These are phyloP conservation scores for Tylopilus cervinicoccineus DNA, from an alignment of 768 basidiomycete species.

Conservation along the genomic window DNA sequence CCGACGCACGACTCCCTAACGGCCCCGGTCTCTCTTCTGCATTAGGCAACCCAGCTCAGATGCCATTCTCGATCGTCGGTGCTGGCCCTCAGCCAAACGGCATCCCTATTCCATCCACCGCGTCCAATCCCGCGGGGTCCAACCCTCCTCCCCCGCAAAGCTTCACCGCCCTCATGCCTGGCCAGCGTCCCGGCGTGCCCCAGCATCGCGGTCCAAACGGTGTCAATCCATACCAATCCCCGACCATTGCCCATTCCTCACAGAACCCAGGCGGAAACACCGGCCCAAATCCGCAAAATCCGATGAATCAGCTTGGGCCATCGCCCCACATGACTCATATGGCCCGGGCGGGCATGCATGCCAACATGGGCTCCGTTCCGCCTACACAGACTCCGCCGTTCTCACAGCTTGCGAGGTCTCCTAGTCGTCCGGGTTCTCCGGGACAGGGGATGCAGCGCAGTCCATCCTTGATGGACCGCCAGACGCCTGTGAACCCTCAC, in stretches of 20 bases:
- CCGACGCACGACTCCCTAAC: constrained; percentile 27
- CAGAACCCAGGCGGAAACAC: constrained; percentile 40
- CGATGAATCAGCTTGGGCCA: constrained; percentile 49
- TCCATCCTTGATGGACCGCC: constrained; percentile 51
- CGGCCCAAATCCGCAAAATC: constrained; percentile 31
- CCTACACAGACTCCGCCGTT: constrained; percentile 41
- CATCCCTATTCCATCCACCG: constrained; percentile 31
- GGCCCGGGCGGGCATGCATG: constrained; percentile 42
- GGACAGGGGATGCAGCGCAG: constrained; percentile 50
- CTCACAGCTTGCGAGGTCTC: constrained; percentile 47
- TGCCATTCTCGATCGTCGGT: constrained; percentile 26
- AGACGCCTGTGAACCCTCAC: constrained; percentile 33
- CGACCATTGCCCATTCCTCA: constrained; percentile 60
- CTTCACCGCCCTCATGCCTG: constrained; percentile 33
- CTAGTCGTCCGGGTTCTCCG: constrained; percentile 58
- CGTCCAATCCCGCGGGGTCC: constrained; percentile 24
- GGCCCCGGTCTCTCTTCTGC: constrained; percentile 14
- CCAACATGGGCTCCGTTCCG: constrained; percentile 35
- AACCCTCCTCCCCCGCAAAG: constrained; percentile 31
- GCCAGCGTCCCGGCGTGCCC: constrained; percentile 29
- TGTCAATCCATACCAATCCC: constrained; percentile 53
- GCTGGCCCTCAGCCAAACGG: constrained; percentile 44
- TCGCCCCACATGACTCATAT: constrained; percentile 50
- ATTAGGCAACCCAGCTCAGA: constrained; percentile 20
- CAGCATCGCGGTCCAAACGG: constrained; percentile 47